These are phyloP conservation scores for Deakozyma indianensis DNA, from an alignment of 805 yeast species.

Conservation along the genomic window DNA sequence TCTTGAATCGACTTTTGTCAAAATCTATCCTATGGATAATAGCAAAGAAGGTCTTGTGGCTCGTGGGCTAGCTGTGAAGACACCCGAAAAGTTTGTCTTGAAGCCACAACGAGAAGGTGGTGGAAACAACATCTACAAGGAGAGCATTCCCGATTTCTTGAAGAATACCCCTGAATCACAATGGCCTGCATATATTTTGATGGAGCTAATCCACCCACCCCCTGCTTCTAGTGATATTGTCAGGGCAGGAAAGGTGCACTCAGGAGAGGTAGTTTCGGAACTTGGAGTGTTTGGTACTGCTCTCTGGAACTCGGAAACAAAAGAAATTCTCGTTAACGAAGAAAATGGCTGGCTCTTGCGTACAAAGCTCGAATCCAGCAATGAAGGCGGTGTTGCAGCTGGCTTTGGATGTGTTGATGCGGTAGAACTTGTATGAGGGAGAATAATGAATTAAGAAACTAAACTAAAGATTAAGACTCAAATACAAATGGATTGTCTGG, in stretches of 20 bases:
- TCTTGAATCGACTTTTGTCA: slow-evolving; percentile 55
- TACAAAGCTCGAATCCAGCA: slow-evolving; percentile 71
- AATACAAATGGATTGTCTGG: not conserved
- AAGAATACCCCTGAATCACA: slow-evolving; percentile 42
- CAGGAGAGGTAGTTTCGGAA: slow-evolving; percentile 78
- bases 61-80: slow-evolving; percentile 47
- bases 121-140: slow-evolving; percentile 84
- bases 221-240: slow-evolving; percentile 53
- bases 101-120: slow-evolving; percentile 99
- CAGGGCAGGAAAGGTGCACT: slow-evolving; percentile 44
- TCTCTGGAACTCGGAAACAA: slow-evolving; percentile 52
- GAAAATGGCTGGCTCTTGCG: slow-evolving; percentile 77
- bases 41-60: slow-evolving; percentile 46
- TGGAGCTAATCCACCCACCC: slow-evolving; percentile 85
- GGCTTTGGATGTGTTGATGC: slow-evolving; percentile 97
- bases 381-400: slow-evolving; percentile 99
- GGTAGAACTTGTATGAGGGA: slow-evolving; percentile 34
- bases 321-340: slow-evolving; percentile 44
- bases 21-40: slow-evolving; percentile 74
- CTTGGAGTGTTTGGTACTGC: slow-evolving; percentile 82
- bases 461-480: slow-evolving; percentile 19
- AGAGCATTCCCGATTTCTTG: slow-evolving; percentile 68
- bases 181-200: slow-evolving; percentile 84
- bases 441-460: no score
- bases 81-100: slow-evolving; percentile 62